Evolutionary conservation across 2,329 filamentous ascomycete species (phyloP).

Genomic region (Pseudogymnoascus sp.): DNA sequence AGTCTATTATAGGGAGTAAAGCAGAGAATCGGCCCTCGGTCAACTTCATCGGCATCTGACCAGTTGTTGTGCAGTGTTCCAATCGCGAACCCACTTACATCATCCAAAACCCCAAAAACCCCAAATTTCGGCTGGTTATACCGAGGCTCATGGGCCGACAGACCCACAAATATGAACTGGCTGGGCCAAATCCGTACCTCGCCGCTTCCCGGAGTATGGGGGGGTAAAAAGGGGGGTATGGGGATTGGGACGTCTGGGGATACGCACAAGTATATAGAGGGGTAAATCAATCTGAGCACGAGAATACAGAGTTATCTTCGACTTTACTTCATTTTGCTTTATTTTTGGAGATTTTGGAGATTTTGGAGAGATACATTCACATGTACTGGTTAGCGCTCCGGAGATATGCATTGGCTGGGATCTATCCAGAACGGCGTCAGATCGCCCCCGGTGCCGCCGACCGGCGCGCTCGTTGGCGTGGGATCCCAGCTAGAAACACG

Average conservation of each 20-base stretch:
- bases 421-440: not conserved
- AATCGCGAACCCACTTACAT: slow-evolving; percentile 2
- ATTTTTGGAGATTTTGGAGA: slow-evolving; percentile 5
- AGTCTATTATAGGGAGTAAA: slow-evolving; percentile 1
- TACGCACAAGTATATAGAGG: not conserved
- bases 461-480: not conserved
- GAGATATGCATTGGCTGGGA: not conserved
- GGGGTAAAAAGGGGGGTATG: not conserved
- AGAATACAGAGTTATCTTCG: not conserved
- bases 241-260: not conserved
- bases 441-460: not conserved
- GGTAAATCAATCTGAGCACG: not conserved
- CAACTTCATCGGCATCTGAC: slow-evolving; percentile 2
- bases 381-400: not conserved
- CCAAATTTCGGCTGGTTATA: slow-evolving; percentile 3
- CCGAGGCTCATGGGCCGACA: not conserved
- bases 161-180: not conserved
- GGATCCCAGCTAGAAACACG: not conserved
- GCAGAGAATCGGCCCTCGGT: slow-evolving; percentile 2
- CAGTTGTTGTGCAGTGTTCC: not conserved
- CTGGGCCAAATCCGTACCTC: not conserved
- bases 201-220: not conserved
- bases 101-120: slow-evolving; percentile 4
- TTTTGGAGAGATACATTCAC: slow-evolving; percentile 5
- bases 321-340: not conserved